Conservation (phyloP, 345 rosid genomes). For the Hibiscus mutabilis region DNA sequence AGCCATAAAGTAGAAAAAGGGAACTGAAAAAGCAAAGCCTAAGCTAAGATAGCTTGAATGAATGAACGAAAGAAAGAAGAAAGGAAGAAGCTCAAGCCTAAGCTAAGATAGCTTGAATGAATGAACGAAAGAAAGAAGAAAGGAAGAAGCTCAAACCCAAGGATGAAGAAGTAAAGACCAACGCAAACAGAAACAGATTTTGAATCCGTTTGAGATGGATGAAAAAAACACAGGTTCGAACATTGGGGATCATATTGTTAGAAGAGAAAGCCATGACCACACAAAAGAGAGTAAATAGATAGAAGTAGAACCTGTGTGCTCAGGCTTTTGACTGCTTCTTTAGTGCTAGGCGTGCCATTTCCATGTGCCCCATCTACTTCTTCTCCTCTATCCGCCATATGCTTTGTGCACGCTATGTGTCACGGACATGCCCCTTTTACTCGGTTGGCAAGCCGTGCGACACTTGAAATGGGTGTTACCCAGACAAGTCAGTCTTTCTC, state of each 20-base stretch:
- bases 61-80: neutral
- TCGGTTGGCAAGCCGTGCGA: too few relatives aligned
- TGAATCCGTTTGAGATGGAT: too few relatives aligned
- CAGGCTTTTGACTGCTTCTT: slow-evolving; percentile 99
- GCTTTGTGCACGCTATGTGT: slow-evolving; percentile 91
- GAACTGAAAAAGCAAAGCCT: slow-evolving; percentile 13
- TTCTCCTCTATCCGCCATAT: slow-evolving; percentile 66
- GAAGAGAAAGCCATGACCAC: too few relatives aligned
- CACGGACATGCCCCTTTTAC: too few relatives aligned
- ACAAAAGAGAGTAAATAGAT: neutral
- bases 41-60: slow-evolving; percentile 5
- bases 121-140: neutral
- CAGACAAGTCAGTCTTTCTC: too few relatives aligned
- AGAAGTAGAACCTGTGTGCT: slow-evolving; percentile 67
- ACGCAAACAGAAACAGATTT: too few relatives aligned
- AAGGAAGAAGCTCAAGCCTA: neutral
- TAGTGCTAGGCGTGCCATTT: slow-evolving; percentile 64
- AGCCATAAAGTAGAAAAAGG: slow-evolving; percentile 20
- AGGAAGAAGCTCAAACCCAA: neutral
- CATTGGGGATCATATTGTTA: neutral
- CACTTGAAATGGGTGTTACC: too few relatives aligned
- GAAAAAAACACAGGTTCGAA: too few relatives aligned
- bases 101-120: slow-evolving; percentile 5
- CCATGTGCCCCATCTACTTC: slow-evolving; percentile 78
- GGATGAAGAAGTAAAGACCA: slow-evolving; percentile 5